These are phyloP conservation scores for Penicillium psychrosexuale DNA, from an alignment of 2,329 filamentous ascomycete genomes.

Conservation along the genomic window DNA sequence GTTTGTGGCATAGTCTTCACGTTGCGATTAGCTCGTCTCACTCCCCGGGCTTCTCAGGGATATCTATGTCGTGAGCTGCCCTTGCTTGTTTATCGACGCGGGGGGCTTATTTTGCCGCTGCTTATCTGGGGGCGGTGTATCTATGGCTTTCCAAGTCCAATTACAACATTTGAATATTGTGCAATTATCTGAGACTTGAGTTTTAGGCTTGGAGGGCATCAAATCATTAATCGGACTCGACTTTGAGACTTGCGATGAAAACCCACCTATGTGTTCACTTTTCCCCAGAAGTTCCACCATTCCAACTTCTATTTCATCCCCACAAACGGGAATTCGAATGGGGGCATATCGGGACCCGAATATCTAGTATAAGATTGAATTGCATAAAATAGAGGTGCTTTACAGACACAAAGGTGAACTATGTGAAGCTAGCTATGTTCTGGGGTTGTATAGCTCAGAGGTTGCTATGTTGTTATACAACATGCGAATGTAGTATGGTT, in stretches of 20 bases:
- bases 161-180: neutral
- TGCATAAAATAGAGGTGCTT: neutral
- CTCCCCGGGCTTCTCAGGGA: neutral
- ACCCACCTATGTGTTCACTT: neutral
- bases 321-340: neutral
- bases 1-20: neutral
- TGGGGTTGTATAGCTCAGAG: neutral
- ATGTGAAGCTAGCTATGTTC: neutral
- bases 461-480: neutral
- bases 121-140: slow-evolving; percentile 16
- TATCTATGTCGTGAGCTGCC: slow-evolving; percentile 9
- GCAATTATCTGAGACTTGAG: neutral
- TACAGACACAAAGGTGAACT: no score
- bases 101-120: slow-evolving; percentile 32
- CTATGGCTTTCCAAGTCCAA: neutral
- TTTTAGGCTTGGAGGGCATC: neutral
- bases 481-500: neutral
- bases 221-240: neutral
- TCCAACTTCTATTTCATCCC: neutral
- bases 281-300: neutral
- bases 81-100: slow-evolving; percentile 32
- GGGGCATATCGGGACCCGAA: neutral
- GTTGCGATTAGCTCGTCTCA: neutral
- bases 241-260: neutral
- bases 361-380: neutral